phyloP scores from a whole-genome alignment of 345 rosid genomes.

The thale cress (Arabidopsis thaliana) region TAIR10.1 NC_003075.7:3665501-3666000 shows the following conservation, averaged over 20 bases:
- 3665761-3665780: conserved; percentile 6
- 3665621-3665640: neutral
- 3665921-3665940: neutral
- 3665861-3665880: conserved; percentile 16
- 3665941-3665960: neutral
- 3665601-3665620: neutral
- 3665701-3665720: conserved; percentile 19
- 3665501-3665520: conserved; percentile 5
- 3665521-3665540: conserved; percentile 5
- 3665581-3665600: conserved; percentile 5
- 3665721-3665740: conserved; percentile 14
- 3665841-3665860: conserved; percentile 15
- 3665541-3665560: conserved; percentile 23
- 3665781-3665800: conserved; percentile 8
- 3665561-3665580: conserved; percentile 22
- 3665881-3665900: conserved; percentile 9
- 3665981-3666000: neutral
- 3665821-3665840: neutral
- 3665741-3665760: conserved; percentile 11
- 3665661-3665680: conserved; percentile 22
- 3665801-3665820: conserved; percentile 20
- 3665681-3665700: conserved; percentile 27
- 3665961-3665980: neutral
- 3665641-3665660: conserved; percentile 15
- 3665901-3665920: neutral